These are phyloP conservation scores for Cladosporium oxysporum DNA, from an alignment of 2,329 filamentous ascomycete genomes.

Conservation along the genomic window DNA sequence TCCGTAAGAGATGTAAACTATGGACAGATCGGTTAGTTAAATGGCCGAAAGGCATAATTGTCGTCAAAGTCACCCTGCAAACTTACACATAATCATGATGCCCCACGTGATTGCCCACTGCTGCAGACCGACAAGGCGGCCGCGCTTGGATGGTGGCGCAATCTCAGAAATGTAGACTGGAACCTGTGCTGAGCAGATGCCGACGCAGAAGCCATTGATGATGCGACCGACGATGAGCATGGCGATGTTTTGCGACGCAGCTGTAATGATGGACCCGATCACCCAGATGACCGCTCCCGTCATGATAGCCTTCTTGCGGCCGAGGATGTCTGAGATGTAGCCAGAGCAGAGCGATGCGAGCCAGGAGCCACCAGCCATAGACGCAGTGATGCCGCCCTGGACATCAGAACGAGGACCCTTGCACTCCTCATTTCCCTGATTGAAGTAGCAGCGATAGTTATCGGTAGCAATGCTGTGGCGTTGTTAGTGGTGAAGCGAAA, in stretches of 20 bases:
- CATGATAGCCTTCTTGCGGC: constrained; percentile 57
- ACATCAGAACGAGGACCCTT: constrained; percentile 55
- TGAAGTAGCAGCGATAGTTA: constrained; percentile 68
- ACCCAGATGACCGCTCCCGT: constrained; percentile 46
- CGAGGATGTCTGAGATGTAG: constrained; percentile 58
- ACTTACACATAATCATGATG: constrained; percentile 63
- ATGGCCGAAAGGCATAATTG: background rate
- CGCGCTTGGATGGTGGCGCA: constrained; percentile 59
- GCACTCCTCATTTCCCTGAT: constrained; percentile 53
- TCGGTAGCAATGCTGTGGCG: constrained; percentile 52
- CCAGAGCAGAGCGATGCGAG: constrained; percentile 62
- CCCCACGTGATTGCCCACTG: constrained; percentile 70
- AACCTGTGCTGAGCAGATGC: constrained; percentile 70
- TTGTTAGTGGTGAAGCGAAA: constrained; percentile 52
- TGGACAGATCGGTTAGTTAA: background rate
- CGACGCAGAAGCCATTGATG: constrained; percentile 72
- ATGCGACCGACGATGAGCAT: constrained; percentile 73
- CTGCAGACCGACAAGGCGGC: constrained; percentile 68
- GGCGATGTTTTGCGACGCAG: constrained; percentile 63
- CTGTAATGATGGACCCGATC: constrained; percentile 63
- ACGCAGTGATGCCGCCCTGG: constrained; percentile 68
- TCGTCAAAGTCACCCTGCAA: background rate
- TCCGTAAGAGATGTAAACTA: constrained; percentile 62
- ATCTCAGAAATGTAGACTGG: constrained; percentile 70
- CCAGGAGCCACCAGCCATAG: constrained; percentile 71